Evolutionary conservation across 2,329 filamentous ascomycete genomes (phyloP).

Genomic region (Endothia cerciana): DNA sequence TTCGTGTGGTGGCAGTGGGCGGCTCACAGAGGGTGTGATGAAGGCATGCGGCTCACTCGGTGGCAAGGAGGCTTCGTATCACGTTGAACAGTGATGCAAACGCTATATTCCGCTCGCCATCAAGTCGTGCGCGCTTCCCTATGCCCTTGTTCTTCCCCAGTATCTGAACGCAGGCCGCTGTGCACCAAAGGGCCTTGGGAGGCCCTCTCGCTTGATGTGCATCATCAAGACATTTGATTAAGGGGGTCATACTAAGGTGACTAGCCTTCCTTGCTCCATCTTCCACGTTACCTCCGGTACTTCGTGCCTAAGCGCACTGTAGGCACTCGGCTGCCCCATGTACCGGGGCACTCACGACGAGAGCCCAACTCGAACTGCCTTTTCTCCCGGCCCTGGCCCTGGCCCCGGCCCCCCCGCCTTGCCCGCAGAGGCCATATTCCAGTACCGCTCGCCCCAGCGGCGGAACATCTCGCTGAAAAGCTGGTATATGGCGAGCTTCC

Average conservation of each 20-base stretch:
- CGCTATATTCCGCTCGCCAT: not conserved
- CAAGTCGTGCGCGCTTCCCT: not conserved
- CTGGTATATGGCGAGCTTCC: constrained; percentile 22
- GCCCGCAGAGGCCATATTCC: not conserved
- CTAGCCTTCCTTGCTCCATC: too few relatives aligned
- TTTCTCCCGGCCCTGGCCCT: not conserved
- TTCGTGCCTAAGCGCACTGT: too few relatives aligned
- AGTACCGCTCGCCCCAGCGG: constrained; percentile 23
- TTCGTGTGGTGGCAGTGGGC: not conserved
- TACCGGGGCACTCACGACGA: not conserved
- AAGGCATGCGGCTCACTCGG: not conserved
- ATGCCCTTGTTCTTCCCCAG: not conserved
- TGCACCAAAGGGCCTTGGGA: not conserved
- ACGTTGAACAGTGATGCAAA: not conserved
- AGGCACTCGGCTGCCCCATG: too few relatives aligned
- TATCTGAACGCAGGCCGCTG: not conserved
- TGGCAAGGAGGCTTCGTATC: not conserved
- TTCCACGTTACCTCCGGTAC: too few relatives aligned
- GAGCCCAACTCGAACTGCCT: not conserved
- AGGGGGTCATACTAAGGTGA: too few relatives aligned
- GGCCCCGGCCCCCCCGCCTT: not conserved
- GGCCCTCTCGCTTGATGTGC: not conserved
- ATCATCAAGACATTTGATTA: too few relatives aligned
- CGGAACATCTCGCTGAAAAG: constrained; percentile 26
- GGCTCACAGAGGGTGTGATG: not conserved